Conservation (phyloP, 2,329 filamentous ascomycete species). For the Cyphellophora attinorum region DNA sequence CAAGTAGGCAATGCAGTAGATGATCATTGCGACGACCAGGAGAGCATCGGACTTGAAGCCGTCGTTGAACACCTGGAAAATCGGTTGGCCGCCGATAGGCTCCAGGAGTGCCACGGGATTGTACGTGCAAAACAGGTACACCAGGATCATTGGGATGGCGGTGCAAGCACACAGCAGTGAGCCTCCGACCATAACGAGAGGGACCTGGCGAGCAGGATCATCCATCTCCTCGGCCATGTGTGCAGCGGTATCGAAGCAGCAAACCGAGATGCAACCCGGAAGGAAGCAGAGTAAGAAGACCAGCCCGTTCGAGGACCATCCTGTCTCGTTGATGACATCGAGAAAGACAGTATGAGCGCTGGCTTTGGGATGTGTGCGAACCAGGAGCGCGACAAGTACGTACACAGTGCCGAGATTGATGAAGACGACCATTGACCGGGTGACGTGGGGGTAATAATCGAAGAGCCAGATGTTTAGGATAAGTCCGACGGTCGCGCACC, state of each 20-base stretch:
- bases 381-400: conserved; percentile 20
- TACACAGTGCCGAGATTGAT: conserved; percentile 13
- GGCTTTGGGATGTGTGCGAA: conserved; percentile 9
- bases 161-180: background rate
- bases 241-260: conserved; percentile 9
- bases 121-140: conserved; percentile 6
- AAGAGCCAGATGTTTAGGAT: conserved; percentile 7
- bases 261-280: conserved; percentile 2
- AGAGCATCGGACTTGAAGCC: conserved; percentile 1
- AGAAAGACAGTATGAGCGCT: conserved; percentile 9
- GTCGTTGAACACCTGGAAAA: conserved; percentile 6
- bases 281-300: conserved; percentile 11
- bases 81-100: conserved; percentile 5
- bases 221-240: conserved; percentile 13
- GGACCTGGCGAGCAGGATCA: conserved; percentile 9
- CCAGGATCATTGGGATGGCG: conserved; percentile 10
- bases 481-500: conserved; percentile 6
- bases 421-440: conserved; percentile 9
- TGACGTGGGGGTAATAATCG: conserved; percentile 5
- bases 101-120: conserved; percentile 7
- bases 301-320: conserved; percentile 19
- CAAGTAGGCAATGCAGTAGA: conserved; percentile 1
- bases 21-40: conserved; percentile 1
- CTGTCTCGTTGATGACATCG: conserved; percentile 14
- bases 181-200: conserved; percentile 7